Conservation (phyloP, 495 filamentous ascomycete genomes). For the Hamigera avellanea region DNA sequence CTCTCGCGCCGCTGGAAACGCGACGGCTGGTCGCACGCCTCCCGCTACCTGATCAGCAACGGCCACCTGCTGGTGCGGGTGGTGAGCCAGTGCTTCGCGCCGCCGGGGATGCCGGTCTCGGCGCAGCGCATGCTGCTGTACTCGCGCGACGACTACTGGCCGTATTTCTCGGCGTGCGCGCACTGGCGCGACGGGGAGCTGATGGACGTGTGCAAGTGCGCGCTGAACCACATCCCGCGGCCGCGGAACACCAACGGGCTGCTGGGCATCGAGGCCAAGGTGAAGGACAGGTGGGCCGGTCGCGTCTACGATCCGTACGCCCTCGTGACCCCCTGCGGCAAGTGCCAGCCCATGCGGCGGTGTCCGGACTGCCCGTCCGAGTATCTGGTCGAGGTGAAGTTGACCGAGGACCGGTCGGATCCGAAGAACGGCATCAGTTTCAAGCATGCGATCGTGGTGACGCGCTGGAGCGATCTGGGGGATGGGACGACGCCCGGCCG, state of each 20-base stretch:
- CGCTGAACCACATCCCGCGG: slow-evolving; percentile 40
- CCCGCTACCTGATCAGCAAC: slow-evolving; percentile 38
- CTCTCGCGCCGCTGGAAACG: slow-evolving; percentile 39
- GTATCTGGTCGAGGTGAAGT: slow-evolving; percentile 45
- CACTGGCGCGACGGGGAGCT: slow-evolving; percentile 50
- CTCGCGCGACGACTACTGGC: slow-evolving; percentile 46
- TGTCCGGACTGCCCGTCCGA: slow-evolving; percentile 51
- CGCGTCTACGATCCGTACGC: slow-evolving; percentile 30
- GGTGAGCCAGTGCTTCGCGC: slow-evolving; percentile 31
- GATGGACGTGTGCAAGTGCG: slow-evolving; percentile 46
- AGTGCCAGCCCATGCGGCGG: slow-evolving; percentile 43
- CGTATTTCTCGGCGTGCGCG: slow-evolving; percentile 45
- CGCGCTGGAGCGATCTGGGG: slow-evolving; percentile 48
- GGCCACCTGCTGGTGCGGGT: slow-evolving; percentile 43
- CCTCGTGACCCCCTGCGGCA: slow-evolving; percentile 36
- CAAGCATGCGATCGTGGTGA: slow-evolving; percentile 47
- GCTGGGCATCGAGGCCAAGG: slow-evolving; percentile 27
- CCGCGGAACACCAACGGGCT: slow-evolving; percentile 26
- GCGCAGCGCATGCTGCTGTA: slow-evolving; percentile 40
- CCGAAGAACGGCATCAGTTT: slow-evolving; percentile 20
- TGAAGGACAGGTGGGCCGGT: slow-evolving; percentile 23
- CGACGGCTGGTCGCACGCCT: slow-evolving; percentile 36
- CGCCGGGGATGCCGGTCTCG: slow-evolving; percentile 28
- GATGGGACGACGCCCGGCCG: slow-evolving; percentile 30
- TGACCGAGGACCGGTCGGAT: slow-evolving; percentile 35